A percentile compares a stretch with the other conserved stretches of the same genome.
Conservation (phyloP, 2,329 filamentous ascomycete species). For the Aspergillus intermedius region DNA sequence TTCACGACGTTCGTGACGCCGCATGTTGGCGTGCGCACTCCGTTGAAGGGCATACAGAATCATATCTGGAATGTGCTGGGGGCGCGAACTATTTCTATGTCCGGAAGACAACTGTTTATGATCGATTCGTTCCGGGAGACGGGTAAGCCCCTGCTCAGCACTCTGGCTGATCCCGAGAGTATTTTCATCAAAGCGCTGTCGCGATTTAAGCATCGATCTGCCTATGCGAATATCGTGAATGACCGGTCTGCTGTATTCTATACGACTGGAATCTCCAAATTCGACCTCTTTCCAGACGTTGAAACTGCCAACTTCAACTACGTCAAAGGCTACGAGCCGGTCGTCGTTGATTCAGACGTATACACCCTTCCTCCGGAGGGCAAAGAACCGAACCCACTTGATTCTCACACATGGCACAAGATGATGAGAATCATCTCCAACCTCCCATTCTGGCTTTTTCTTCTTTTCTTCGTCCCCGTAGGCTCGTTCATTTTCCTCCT, state of each 20-base stretch:
- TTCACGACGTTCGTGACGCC: slow-evolving; percentile 90
- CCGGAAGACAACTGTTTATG: slow-evolving; percentile 78
- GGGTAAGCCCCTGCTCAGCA: slow-evolving; percentile 67
- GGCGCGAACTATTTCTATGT: slow-evolving; percentile 71
- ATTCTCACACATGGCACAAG: slow-evolving; percentile 29
- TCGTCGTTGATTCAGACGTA: slow-evolving; percentile 59
- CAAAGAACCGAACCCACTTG: slow-evolving; percentile 12
- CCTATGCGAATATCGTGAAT: slow-evolving; percentile 85
- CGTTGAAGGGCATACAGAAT: slow-evolving; percentile 59
- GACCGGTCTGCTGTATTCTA: slow-evolving; percentile 77
- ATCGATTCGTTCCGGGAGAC: slow-evolving; percentile 82
- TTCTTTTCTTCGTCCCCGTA: slow-evolving; percentile 67
- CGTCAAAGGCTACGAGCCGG: slow-evolving; percentile 63
- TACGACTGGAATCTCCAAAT: slow-evolving; percentile 70
- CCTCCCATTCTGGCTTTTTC: slow-evolving; percentile 57
- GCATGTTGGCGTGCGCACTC: slow-evolving; percentile 69
- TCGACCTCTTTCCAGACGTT: slow-evolving; percentile 67
- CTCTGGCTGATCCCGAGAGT: slow-evolving; percentile 75
- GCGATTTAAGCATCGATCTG: slow-evolving; percentile 65
- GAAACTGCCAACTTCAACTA: slow-evolving; percentile 66
- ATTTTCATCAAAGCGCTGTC: slow-evolving; percentile 78
- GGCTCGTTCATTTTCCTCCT: slow-evolving; percentile 64
- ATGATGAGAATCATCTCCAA: slow-evolving; percentile 41
- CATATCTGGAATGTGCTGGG: slow-evolving; percentile 78
- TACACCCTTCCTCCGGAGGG: slow-evolving; percentile 24